phyloP scores from a whole-genome alignment of 1,284 basidiomycete species.

The Moesziomyces sp. region DNA sequence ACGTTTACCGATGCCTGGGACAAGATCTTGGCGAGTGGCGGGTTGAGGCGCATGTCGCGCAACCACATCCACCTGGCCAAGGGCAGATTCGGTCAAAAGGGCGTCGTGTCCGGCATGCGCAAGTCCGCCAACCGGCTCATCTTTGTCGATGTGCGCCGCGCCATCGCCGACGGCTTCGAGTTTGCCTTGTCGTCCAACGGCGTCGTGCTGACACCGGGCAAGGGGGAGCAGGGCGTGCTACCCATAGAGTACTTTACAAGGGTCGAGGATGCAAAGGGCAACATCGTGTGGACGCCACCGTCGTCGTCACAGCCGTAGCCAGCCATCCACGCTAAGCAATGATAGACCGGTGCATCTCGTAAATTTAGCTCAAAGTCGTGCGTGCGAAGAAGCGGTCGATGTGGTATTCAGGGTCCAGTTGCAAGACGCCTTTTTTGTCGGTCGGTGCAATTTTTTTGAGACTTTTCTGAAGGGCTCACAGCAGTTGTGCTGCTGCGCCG shows the following conservation, averaged over 20 bases:
- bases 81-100: conserved; percentile 72
- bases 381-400: too few relatives aligned
- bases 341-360: too few relatives aligned
- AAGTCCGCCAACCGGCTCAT: conserved; percentile 78
- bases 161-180: conserved; percentile 76
- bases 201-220: conserved; percentile 82
- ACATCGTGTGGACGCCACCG: conserved; percentile 42
- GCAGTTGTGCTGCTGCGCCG: conserved; percentile 1
- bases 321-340: not conserved
- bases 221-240: conserved; percentile 21
- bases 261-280: conserved; percentile 48
- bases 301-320: too few relatives aligned
- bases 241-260: conserved; percentile 37
- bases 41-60: conserved; percentile 83
- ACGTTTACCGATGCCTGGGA: conserved; percentile 70
- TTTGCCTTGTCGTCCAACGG: conserved; percentile 84
- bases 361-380: too few relatives aligned
- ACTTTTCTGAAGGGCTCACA: too few relatives aligned
- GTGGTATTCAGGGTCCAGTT: conserved; percentile 25
- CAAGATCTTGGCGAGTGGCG: conserved; percentile 69
- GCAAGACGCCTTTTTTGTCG: too few relatives aligned
- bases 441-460: not conserved
- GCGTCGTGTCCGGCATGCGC: conserved; percentile 84
- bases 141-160: conserved; percentile 78
- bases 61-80: conserved; percentile 90